Evolutionary conservation across 2,329 filamentous ascomycete genomes (phyloP).

Genomic region (Keithomyces neogunnii): DNA sequence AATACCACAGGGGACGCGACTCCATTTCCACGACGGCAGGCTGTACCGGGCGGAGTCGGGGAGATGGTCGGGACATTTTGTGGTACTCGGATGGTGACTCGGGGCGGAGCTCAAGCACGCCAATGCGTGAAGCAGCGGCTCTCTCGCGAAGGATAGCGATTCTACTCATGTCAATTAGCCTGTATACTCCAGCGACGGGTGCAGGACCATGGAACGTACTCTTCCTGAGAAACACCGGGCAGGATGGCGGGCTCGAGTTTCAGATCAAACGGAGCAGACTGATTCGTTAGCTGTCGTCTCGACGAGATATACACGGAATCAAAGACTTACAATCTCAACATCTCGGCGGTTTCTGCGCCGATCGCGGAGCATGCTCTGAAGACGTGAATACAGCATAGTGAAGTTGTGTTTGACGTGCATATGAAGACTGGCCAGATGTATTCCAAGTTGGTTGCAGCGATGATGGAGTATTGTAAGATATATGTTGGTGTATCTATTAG

Average conservation of each 20-base stretch:
- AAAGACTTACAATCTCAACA: constrained; percentile 37
- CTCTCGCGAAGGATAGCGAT: constrained; percentile 43
- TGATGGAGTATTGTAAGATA: not conserved
- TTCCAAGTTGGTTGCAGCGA: not conserved
- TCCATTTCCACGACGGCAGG: not conserved
- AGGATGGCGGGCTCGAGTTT: constrained; percentile 43
- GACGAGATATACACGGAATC: not conserved
- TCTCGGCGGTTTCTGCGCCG: constrained; percentile 32
- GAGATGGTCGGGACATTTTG: constrained; percentile 8
- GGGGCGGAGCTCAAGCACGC: constrained; percentile 28
- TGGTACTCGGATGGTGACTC: constrained; percentile 5
- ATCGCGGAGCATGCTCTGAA: constrained; percentile 31
- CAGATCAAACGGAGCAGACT: constrained; percentile 54
- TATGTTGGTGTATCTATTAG: not conserved
- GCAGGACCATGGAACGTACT: constrained; percentile 35
- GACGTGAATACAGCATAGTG: constrained; percentile 33
- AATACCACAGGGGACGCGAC: constrained; percentile 1
- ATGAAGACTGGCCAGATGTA: constrained; percentile 1
- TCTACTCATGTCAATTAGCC: constrained; percentile 19
- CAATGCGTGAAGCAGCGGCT: constrained; percentile 39
- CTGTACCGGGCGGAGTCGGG: constrained; percentile 3
- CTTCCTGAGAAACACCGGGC: constrained; percentile 48
- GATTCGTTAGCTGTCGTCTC: constrained; percentile 1
- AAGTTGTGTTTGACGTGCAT: constrained; percentile 33
- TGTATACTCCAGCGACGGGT: not conserved